phyloP scores from a whole-genome alignment of 2,329 filamentous ascomycete genomes.

The Exophiala phaeomuriformis region DNA sequence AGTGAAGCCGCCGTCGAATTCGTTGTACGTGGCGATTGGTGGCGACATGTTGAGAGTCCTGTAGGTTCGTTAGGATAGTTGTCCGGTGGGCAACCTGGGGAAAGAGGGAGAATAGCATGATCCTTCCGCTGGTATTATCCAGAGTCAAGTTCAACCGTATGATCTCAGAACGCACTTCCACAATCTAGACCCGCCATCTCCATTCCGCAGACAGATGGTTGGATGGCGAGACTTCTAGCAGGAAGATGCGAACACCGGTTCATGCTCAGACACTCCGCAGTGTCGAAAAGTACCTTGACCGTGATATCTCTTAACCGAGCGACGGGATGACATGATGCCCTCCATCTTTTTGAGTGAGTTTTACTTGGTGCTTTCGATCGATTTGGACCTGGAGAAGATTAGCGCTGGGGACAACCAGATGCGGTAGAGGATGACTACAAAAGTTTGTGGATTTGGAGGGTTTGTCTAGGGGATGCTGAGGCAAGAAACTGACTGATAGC shows the following conservation, averaged over 20 bases:
- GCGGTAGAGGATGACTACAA: background rate
- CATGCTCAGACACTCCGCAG: constrained; percentile 44
- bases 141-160: constrained; percentile 96
- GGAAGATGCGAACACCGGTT: constrained; percentile 53
- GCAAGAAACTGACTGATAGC: too few relatives aligned
- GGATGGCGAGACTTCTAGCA: constrained; percentile 23
- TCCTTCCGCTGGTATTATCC: constrained; percentile 99
- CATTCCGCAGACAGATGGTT: constrained; percentile 20
- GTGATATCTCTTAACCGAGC: constrained; percentile 25
- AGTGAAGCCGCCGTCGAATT: constrained; percentile 13
- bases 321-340: constrained; percentile 20
- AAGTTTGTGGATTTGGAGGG: too few relatives aligned
- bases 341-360: constrained; percentile 21
- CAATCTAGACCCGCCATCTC: constrained; percentile 18
- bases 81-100: constrained; percentile 11
- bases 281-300: constrained; percentile 44
- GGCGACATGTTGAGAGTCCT: constrained; percentile 61
- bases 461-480: too few relatives aligned
- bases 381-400: background rate
- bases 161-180: constrained; percentile 60
- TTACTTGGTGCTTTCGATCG: constrained; percentile 9
- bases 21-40: constrained; percentile 59
- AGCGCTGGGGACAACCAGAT: background rate
- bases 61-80: constrained; percentile 27
- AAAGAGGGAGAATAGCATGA: constrained; percentile 62